Percentiles rank a stretch among this genome's conserved stretches.
These are phyloP conservation scores for Fusarium sp. DNA, from an alignment of 2,329 filamentous ascomycete genomes.

Conservation along the genomic window DNA sequence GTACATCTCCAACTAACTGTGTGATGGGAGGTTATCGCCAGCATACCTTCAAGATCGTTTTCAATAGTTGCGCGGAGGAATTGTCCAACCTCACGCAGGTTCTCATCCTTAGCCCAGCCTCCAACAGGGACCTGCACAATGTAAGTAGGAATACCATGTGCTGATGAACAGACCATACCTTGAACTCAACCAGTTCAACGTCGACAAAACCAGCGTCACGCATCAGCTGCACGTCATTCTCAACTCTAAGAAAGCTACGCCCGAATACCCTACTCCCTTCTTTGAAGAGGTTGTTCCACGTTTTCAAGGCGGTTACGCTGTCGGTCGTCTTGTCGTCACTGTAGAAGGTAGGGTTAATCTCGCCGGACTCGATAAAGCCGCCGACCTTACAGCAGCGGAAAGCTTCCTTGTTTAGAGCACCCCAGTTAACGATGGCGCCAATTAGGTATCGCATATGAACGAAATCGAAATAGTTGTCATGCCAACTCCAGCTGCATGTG, in stretches of 20 bases:
- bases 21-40: not conserved
- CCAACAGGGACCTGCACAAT: conserved; percentile 10
- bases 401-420: not conserved
- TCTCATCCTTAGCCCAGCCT: conserved; percentile 11
- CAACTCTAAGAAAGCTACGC: not conserved
- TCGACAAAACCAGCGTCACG: conserved; percentile 4
- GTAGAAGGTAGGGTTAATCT: not conserved
- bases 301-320: not conserved
- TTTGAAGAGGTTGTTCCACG: conserved; percentile 2
- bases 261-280: not conserved
- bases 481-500: conserved; percentile 3
- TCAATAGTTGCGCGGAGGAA: conserved; percentile 6
- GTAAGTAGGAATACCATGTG: not conserved
- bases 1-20: not conserved
- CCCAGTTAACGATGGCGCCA: conserved; percentile 8
- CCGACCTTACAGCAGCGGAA: not conserved
- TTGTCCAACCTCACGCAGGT: conserved; percentile 1
- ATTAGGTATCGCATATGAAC: conserved; percentile 21
- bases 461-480: not conserved
- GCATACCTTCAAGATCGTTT: conserved; percentile 12
- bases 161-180: not conserved
- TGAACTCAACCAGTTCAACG: conserved; percentile 4
- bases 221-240: not conserved
- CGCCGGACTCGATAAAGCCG: conserved; percentile 1
- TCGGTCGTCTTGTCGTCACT: not conserved